Base-by-base conservation (phyloP, 192 early-diverging fungal species). In the Pilaira anomala region DNA sequence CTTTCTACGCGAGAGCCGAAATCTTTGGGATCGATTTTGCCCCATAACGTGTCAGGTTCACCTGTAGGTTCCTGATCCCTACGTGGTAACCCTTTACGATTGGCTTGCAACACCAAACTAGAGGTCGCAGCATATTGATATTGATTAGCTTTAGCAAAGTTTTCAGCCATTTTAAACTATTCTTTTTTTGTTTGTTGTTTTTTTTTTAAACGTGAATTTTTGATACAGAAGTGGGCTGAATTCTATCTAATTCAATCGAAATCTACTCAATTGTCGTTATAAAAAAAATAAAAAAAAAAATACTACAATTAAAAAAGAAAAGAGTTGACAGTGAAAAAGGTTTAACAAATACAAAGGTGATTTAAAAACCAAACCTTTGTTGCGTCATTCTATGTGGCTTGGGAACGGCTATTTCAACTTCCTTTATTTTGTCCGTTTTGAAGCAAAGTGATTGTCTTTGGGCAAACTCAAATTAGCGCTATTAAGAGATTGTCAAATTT, bases 91-190 rank as follows among this genome's bases (percentile, higher is more conserved):
- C 81, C 80, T 48, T 88, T 83, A 21, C 97, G 83, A 73, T 96
- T 93, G 14, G 93, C 90, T 39, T 93, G 90, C 26, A 98, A 85
- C 3, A 99, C 97, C 60, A 98, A 81, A 83, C 96, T 99, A n/a
- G 93, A 88, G 74, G 92, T 97, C 16, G 92, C 92, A 6, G 93
- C 84, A 71, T 91, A 92, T 68, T 88, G 87, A 75, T 90, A 92
- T 68, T 87, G 85, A 70, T 81, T 80, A 39, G 79, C 81, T 58
- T 80, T 80, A 48, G 85, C 85, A 71, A 83, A 69, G 58, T 85
- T 80, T 60, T 87, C 85, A 33, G 85, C 85, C 85, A 87, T 87
- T 30, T 22, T 57, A 36, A 36, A 36, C 33, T 36, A 36, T 36
- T 36, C 33, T 36, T 33, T 33, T 33, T 33, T 36, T 36, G 11